A percentile compares a stretch with the other conserved stretches of the same genome.
Conservation (phyloP, 2,329 filamentous ascomycete species). For the Hypocreales sp. region DNA sequence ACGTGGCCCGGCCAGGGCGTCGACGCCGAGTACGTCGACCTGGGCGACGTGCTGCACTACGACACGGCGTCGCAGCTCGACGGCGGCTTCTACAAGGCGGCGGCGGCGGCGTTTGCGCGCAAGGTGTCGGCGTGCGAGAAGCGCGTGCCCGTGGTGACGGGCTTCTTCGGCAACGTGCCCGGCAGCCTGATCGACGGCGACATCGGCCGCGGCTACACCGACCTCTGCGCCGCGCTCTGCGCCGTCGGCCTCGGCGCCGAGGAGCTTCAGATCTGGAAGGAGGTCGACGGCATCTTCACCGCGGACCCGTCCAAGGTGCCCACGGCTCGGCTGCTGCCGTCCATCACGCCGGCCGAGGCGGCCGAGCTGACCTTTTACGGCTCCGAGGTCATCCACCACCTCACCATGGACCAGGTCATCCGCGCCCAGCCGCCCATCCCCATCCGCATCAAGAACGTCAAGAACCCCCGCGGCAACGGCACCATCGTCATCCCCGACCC, state of each 20-base stretch:
- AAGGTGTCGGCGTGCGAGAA: slow-evolving; percentile 50
- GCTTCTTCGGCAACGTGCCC: slow-evolving; percentile 88
- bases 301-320: slow-evolving; percentile 80
- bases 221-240: slow-evolving; percentile 82
- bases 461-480: slow-evolving; percentile 65
- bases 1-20: slow-evolving; percentile 39
- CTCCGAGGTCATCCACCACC: slow-evolving; percentile 93
- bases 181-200: slow-evolving; percentile 78
- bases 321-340: slow-evolving; percentile 74
- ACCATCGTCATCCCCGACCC: slow-evolving; percentile 73
- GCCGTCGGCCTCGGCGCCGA: slow-evolving; percentile 77
- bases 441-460: slow-evolving; percentile 85
- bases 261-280: slow-evolving; percentile 97
- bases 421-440: slow-evolving; percentile 65
- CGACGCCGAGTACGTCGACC: slow-evolving; percentile 77
- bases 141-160: slow-evolving; percentile 67
- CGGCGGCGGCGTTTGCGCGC: slow-evolving; percentile 43
- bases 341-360: slow-evolving; percentile 87
- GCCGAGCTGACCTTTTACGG: slow-evolving; percentile 91
- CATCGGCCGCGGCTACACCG: slow-evolving; percentile 90
- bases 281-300: slow-evolving; percentile 89
- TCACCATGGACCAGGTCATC: slow-evolving; percentile 95
- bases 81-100: slow-evolving; percentile 52
- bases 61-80: slow-evolving; percentile 44
- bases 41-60: slow-evolving; percentile 67